These are phyloP conservation scores for Alternaria arbusti DNA, from an alignment of 2,329 filamentous ascomycete species.

Conservation along the genomic window DNA sequence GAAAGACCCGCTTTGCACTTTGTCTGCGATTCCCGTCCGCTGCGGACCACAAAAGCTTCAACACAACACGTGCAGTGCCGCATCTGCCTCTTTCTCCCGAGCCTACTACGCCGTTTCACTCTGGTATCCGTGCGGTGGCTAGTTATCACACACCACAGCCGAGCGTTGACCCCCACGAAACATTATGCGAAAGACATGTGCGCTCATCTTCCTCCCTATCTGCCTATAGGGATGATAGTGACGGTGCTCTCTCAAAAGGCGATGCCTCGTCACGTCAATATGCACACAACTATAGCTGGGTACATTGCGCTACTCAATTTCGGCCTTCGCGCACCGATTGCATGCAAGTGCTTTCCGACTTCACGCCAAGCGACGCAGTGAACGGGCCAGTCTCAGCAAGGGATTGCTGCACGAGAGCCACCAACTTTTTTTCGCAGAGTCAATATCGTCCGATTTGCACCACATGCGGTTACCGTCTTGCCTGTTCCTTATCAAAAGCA, in stretches of 20 bases:
- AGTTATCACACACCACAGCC: constrained; percentile 2
- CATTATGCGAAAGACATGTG: constrained; percentile 7
- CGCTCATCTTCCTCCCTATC: neutral
- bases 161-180: constrained; percentile 11
- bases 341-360: constrained; percentile 24
- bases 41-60: neutral
- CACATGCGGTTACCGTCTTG: constrained; percentile 25
- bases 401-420: constrained; percentile 20
- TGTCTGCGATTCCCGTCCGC: constrained; percentile 11
- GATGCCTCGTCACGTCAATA: constrained; percentile 1
- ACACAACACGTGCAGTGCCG: neutral
- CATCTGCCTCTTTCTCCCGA: constrained; percentile 2
- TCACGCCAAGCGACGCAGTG: constrained; percentile 42
- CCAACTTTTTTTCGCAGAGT: constrained; percentile 25
- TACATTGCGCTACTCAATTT: constrained; percentile 10
- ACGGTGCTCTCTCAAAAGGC: neutral
- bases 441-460: constrained; percentile 27
- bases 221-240: neutral
- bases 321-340: constrained; percentile 17
- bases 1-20: constrained; percentile 6
- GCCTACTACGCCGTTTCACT: constrained; percentile 22
- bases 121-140: constrained; percentile 17
- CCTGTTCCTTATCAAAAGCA: constrained; percentile 21
- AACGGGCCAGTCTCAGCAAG: constrained; percentile 24
- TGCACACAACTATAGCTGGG: neutral